These are phyloP conservation scores for Xylaria castorea DNA, from an alignment of 495 filamentous ascomycete genomes.

Conservation along the genomic window DNA sequence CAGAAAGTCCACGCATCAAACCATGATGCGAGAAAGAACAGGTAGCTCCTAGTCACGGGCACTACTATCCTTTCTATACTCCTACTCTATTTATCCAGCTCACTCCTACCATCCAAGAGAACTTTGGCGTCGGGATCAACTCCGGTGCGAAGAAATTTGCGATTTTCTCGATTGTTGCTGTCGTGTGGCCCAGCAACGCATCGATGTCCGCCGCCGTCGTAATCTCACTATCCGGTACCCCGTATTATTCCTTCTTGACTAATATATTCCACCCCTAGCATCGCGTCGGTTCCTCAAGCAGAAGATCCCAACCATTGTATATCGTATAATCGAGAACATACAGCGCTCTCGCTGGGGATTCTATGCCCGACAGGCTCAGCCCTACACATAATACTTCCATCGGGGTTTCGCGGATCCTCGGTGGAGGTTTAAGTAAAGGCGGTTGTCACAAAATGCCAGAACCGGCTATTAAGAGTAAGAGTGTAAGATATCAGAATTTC, in stretches of 20 bases:
- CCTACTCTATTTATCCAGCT: slow-evolving; percentile 47
- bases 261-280: slow-evolving; percentile 56
- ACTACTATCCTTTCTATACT: slow-evolving; percentile 20
- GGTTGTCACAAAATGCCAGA: slow-evolving; percentile 40
- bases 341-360: slow-evolving; percentile 66
- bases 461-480: slow-evolving; percentile 27
- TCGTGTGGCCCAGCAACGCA: slow-evolving; percentile 64
- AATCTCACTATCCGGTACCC: slow-evolving; percentile 30
- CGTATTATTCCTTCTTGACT: slow-evolving; percentile 35
- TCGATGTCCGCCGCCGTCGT: slow-evolving; percentile 66
- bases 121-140: slow-evolving; percentile 69
- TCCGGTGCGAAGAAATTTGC: slow-evolving; percentile 66
- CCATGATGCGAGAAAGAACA: slow-evolving; percentile 16
- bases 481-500: neutral
- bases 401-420: slow-evolving; percentile 59
- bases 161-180: slow-evolving; percentile 65
- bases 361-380: slow-evolving; percentile 67
- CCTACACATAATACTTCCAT: slow-evolving; percentile 71
- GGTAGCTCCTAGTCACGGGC: slow-evolving; percentile 1
- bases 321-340: slow-evolving; percentile 67
- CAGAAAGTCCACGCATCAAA: slow-evolving; percentile 26
- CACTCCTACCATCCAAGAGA: slow-evolving; percentile 60
- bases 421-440: slow-evolving; percentile 34
- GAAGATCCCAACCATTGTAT: slow-evolving; percentile 72
- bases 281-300: slow-evolving; percentile 66